Evolutionary conservation across 1,284 basidiomycete genomes (phyloP), one percentile per base, ranked within the genome.

Genomic region (Schizophyllum amplum): DNA sequence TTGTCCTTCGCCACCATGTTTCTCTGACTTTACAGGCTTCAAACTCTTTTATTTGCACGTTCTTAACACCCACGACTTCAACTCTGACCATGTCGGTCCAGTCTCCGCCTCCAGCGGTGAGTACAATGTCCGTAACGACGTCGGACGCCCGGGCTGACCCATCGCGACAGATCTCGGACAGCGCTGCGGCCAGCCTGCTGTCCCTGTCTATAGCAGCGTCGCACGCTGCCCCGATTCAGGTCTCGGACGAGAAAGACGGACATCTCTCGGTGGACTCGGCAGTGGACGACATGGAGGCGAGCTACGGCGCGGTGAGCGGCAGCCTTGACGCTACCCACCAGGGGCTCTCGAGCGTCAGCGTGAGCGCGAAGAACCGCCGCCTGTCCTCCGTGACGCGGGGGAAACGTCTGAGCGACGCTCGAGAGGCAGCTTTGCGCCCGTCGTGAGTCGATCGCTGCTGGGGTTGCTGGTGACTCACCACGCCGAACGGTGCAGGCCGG

Each of bases 361-460:
- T 69, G 20, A 61, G 68, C 55, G 80, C 81, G 69, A 81, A 85
- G 58, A 84, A 87, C 65, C 80, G 88, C 55, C 74, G 87, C 25
- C 70, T 87, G 42, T 83, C 86, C 15, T 87, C 86, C 0, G 78
- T 81, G 7, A 83, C 85, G 15, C 83, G 86, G 70, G 74, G 80
- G 66, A 77, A 86, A 63, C 76, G 87, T 58, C 68, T 87, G 63
- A 88, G 86, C 68, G 87, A 90, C 68, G 87, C 87, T 46, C 75
- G 85, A 55, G 87, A 89, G 69, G 87, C 87, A 48, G 83, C 83
- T 52, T 75, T 74, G 59, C 76, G 87, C 61, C 86, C 86, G 58
- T 81, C 79, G 86, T 89, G 70, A 74, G 84, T 86, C 61, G 60
- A 59, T 60, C 55, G 55, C 59, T 60, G 51, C 46, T 58, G 53